Base-by-base conservation (phyloP, 768 basidiomycete genomes). In the Boletus rubescentipes region DNA sequence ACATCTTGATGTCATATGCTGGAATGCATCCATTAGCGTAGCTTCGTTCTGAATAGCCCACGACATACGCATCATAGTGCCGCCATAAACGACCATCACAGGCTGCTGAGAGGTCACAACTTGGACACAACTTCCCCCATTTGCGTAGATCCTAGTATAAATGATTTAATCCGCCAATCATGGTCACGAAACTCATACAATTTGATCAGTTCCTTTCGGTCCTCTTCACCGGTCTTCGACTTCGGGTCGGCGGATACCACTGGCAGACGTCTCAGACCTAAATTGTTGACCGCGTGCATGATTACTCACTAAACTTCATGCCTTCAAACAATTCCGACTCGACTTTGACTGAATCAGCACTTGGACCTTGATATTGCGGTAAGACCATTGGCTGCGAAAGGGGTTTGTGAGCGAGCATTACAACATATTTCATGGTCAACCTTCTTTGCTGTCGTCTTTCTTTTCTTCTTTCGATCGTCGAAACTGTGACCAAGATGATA, bases 211-310 rank as follows among this genome's bases (percentile, higher is more conserved):
- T 85, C 81, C 52, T 77, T 77, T 67, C 88, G 91, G 62, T 91
- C 86, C 48, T 85, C 73, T 26, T 84, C 82, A 9, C 81, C 82
- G 1, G 79, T 85, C 60, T 72, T 79, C 20, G 81, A 91, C 67
- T 83, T 87, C 0, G 88, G 87, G 67, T 91, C 87, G 4, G 87
- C 83, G 57, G 84, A 78, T 5, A 92, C 85, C 67, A 89, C 90
- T 92, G 51, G 35, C 5, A 14, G 31, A 34, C 20, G 11, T 16
- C 31, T 61, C 31, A 56, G 20, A 29, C 32, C 11, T n/a, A 10
- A 2, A 38, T 11, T 32, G 14, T 18, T 36, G 23, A 53, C 18
- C 16, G 16, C 36, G 4, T 6, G 39, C 8, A 16, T 35, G 14
- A 4, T 9, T 30, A 75, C 88, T 64, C 48, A 95, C 95, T 85